Base-by-base conservation (phyloP, 1,284 basidiomycete genomes). In the Cutaneotrichosporon sp. region DNA sequence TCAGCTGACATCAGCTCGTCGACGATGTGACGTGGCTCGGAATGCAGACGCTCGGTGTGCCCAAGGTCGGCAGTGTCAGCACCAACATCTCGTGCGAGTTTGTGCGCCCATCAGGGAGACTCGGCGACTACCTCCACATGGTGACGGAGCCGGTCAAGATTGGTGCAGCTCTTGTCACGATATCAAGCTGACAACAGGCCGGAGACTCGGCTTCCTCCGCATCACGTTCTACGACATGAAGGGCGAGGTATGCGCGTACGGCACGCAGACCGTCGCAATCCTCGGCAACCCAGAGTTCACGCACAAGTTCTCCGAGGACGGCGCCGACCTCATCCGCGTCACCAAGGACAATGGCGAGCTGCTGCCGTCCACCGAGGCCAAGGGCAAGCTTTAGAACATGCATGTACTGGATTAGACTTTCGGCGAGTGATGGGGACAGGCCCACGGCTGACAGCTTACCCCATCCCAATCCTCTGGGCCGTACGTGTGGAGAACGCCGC, bases 21-120 rank as follows among this genome's bases (percentile, higher is more conserved):
- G 63, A 65, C 57, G 24, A 46, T 34, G 57, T 65, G 18, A 59
- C 63, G 4, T 65, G 63, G 63, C 56, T 65, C 42, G 56, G 57
- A 6, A 51, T 59, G 43, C 22, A 25, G 20, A 62, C 63, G 6
- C 59, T 65, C 43, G 63, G 59, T 34, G 8, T 34, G 8, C 59
- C 59, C 10, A 45, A 47, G 27, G 25, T 46, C 29, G 27, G 47
- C 31, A 56, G 57, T 2, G 63, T 62, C 9, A 47, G 31, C 33
- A 56, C 56, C 22, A 65, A 65, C 57, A 61, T 65, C 49, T 51
- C 45, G 27, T 25, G 31, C 54, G 63, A 65, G 49, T 65, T 65
- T 59, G 50, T 61, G 33, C 59, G 63, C n/a, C 63, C 63, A 3
- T 56, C 53, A 22, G 63, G 59, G 24, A 22, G 24, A 2, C 38